Base-by-base conservation (phyloP, 2,329 filamentous ascomycete species). In the Magnaporthiopsis rhizophila region DNA sequence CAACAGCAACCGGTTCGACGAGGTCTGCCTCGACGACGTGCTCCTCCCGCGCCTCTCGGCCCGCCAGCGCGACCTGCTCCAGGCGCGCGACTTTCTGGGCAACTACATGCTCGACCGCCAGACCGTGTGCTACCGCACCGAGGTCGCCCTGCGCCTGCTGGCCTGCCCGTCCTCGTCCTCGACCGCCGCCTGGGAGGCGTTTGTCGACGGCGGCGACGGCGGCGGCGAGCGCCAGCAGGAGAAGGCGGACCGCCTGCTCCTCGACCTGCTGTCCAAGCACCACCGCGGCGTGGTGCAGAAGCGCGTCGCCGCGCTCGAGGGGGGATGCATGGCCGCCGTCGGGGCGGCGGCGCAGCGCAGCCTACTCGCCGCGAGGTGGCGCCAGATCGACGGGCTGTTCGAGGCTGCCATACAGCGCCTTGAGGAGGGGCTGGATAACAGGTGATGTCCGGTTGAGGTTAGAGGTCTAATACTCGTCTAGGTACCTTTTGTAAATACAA, bases 231-330 rank as follows among this genome's bases (percentile, higher is more conserved):
- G 61, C 53, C 57, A 59, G 62, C 53, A 63, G 34, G n/a, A 24
- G 34, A 13, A 24, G 73, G 85, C 89, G 0, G 65, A 84, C 8
- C 94, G 90, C 89, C 82, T 92, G 2, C 79, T 94, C 0, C 67
- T 91, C 18, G 78, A 82, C 38, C 93, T 94, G 71, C 89, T 90
- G 0, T 77, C 80, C 21, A 53, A 45, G 62, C 58, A 63, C 38
- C 56, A 57, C 8, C n/a, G 58, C 34, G 28, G 36, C n/a, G 58
- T 63, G 0, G 73, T 94, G 1, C 90, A 94, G 71, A 78, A 75
- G 50, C 83, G 83, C 26, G 73, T 87, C 28, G 89, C 26, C 4
- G 57, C 21, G 18, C 36, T 63, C 32, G 53, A 53, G 57, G 21
- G 24, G 4, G 36, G 6, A 2, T 15, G 18, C 28, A 24, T 8